Percentiles rank a stretch among this genome's conserved stretches.
These are phyloP conservation scores for Sordariomycetes sp. DNA, from an alignment of 2,329 filamentous ascomycete species.

Conservation along the genomic window DNA sequence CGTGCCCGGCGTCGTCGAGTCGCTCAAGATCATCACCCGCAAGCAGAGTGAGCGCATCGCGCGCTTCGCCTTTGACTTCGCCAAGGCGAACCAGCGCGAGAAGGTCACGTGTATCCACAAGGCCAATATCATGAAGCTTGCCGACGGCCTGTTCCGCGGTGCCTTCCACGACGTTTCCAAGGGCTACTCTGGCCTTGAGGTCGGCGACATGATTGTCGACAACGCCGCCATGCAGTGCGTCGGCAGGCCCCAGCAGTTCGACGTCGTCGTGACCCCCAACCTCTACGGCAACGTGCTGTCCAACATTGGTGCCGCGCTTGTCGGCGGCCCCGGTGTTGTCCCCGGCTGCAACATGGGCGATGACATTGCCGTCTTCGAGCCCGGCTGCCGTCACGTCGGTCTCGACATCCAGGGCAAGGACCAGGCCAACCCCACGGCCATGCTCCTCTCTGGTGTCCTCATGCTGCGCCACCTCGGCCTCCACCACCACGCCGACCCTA, in stretches of 20 bases:
- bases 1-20: conserved; percentile 91
- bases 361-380: conserved; percentile 96
- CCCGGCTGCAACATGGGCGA: conserved; percentile 99
- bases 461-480: conserved; percentile 92
- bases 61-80: conserved; percentile 97
- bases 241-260: conserved; percentile 90
- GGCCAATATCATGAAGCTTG: conserved; percentile 99
- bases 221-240: conserved; percentile 99
- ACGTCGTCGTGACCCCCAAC: conserved; percentile 99
- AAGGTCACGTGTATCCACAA: conserved; percentile 99
- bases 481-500: conserved; percentile 96
- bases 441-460: conserved; percentile 94
- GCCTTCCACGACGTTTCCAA: conserved; percentile 89
- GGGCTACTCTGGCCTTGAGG: conserved; percentile 91
- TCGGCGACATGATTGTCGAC: conserved; percentile 99
- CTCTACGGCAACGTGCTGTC: conserved; percentile 97
- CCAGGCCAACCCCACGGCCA: conserved; percentile 93
- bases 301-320: conserved; percentile 95
- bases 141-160: conserved; percentile 95
- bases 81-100: conserved; percentile 95
- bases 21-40: conserved; percentile 98
- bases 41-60: conserved; percentile 98
- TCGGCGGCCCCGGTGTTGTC: conserved; percentile 92
- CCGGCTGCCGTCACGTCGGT: conserved; percentile 96
- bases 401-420: conserved; percentile 99